A percentile compares a stretch with the other conserved stretches of the same genome.
phyloP scores from a whole-genome alignment of 805 yeast species.

The Saccharomycopsis fibuligera region DNA sequence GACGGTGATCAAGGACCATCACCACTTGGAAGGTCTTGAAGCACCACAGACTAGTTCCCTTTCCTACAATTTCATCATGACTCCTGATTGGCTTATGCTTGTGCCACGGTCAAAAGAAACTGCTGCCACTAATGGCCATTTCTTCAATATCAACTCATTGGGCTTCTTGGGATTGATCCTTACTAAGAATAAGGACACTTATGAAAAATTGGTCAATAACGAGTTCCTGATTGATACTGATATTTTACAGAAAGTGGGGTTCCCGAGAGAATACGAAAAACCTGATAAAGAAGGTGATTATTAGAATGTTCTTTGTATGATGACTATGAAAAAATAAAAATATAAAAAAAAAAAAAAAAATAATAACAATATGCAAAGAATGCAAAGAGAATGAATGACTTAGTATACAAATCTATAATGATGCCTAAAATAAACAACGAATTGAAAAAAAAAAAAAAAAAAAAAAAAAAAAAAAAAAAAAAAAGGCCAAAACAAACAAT shows the following conservation, averaged over 20 bases:
- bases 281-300: conserved; percentile 44
- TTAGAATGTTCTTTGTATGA: no score
- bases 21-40: conserved; percentile 20
- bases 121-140: conserved; percentile 34
- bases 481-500: no score
- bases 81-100: conserved; percentile 74
- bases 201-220: conserved; percentile 38
- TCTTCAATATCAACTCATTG: conserved; percentile 58
- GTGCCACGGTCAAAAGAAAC: conserved; percentile 70
- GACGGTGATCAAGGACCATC: conserved; percentile 54
- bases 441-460: no score
- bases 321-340: no score
- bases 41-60: neutral
- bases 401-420: no score
- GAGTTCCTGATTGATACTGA: conserved; percentile 38
- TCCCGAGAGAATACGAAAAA: conserved; percentile 53
- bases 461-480: no score
- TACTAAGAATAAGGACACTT: conserved; percentile 59
- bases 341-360: no score
- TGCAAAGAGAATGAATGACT: no score
- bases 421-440: no score
- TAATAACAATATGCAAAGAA: no score
- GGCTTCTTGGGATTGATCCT: conserved; percentile 75
- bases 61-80: conserved; percentile 78
- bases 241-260: conserved; percentile 58